A percentile compares a stretch with the other conserved stretches of the same genome.
phyloP scores from a whole-genome alignment of 345 rosid genomes.

The Rhizophora apiculata region DNA sequence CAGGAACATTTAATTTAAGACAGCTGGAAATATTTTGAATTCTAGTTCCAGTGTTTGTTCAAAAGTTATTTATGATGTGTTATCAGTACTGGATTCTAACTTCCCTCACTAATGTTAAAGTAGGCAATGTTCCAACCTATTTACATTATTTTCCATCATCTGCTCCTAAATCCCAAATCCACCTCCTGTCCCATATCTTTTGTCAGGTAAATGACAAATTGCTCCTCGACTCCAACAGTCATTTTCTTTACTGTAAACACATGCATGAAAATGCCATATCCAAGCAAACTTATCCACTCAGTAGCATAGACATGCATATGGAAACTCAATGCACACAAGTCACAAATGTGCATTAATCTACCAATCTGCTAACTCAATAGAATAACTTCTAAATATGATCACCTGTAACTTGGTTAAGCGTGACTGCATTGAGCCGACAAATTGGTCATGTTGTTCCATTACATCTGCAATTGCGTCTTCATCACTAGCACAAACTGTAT shows the following conservation, averaged over 20 bases:
- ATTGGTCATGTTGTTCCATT: constrained; percentile 78
- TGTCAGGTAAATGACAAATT: too few species aligned
- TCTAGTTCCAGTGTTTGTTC: too few species aligned
- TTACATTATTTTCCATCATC: too few species aligned
- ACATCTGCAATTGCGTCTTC: constrained; percentile 68
- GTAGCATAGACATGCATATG: neutral
- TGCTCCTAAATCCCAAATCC: too few species aligned
- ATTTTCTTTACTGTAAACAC: neutral
- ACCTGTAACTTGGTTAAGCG: constrained; percentile 96
- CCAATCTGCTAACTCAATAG: neutral
- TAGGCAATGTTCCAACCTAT: too few species aligned
- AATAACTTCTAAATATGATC: constrained; percentile 12
- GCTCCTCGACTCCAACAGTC: neutral
- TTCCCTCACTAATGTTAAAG: too few species aligned
- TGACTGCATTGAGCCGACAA: constrained; percentile 85
- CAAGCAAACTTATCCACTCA: neutral
- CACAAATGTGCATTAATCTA: neutral
- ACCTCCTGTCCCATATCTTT: neutral
- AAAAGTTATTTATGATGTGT: too few species aligned
- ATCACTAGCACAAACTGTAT: constrained; percentile 50
- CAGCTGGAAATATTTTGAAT: too few species aligned
- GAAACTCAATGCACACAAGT: too few species aligned
- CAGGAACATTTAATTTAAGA: too few species aligned
- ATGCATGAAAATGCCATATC: neutral
- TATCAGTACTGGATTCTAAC: too few species aligned